These are phyloP conservation scores for Aureobasidium lini DNA, from an alignment of 2,329 filamentous ascomycete genomes.

Conservation along the genomic window DNA sequence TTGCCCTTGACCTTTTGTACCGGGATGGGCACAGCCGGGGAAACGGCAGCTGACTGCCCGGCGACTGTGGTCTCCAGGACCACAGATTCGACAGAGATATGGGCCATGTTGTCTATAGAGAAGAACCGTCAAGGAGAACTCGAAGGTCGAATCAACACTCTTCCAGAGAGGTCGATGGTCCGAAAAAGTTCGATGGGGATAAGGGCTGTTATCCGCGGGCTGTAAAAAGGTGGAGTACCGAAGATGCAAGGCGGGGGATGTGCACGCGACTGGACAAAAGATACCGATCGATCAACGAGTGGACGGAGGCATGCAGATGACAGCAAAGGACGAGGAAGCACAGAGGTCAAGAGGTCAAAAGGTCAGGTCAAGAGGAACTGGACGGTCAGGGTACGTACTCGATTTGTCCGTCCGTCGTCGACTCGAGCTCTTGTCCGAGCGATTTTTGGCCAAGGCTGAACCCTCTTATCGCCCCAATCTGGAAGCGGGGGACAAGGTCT, in stretches of 20 bases:
- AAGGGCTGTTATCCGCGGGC: constrained; percentile 6
- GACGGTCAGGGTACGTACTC: constrained; percentile 2
- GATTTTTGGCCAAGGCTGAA: constrained; percentile 9
- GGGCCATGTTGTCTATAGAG: constrained; percentile 1
- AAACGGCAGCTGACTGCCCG: neutral
- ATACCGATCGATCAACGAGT: constrained; percentile 7
- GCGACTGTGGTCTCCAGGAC: constrained; percentile 2
- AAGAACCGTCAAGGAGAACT: neutral
- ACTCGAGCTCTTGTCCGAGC: constrained; percentile 1
- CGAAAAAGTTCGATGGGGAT: neutral
- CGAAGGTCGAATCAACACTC: neutral
- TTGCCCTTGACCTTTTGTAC: constrained; percentile 58
- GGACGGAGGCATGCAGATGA: constrained; percentile 10
- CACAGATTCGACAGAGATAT: constrained; percentile 8
- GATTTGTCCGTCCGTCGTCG: constrained; percentile 7
- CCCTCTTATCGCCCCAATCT: constrained; percentile 10
- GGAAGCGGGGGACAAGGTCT: constrained; percentile 7
- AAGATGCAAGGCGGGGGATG: constrained; percentile 1
- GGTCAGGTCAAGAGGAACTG: neutral
- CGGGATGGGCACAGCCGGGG: neutral
- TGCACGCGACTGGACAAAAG: constrained; percentile 3
- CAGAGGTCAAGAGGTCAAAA: constrained; percentile 7
- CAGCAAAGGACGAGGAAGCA: neutral
- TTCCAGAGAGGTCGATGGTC: neutral
- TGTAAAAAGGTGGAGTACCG: neutral